A percentile compares a stretch with the other conserved stretches of the same genome.
phyloP scores from a whole-genome alignment of 768 basidiomycete species.

The Boletus pseudo-olivaceus region DNA sequence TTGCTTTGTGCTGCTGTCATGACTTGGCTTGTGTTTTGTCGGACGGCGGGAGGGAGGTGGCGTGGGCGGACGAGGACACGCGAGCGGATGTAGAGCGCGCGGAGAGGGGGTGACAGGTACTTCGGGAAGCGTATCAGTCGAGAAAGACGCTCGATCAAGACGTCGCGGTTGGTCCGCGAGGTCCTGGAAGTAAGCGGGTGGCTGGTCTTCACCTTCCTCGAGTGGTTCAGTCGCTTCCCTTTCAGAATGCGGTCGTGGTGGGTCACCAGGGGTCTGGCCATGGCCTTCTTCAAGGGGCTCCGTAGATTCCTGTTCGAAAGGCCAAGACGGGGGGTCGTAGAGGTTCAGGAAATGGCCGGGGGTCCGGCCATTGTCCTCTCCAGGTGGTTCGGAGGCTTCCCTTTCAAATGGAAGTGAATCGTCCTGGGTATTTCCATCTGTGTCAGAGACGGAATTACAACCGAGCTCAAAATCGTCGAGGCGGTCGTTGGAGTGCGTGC shows the following conservation, averaged over 20 bases:
- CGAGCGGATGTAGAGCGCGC: neutral
- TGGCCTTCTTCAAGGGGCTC: neutral
- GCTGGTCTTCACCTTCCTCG: neutral
- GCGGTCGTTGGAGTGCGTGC: neutral
- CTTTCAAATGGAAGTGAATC: neutral
- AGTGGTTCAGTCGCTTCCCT: neutral
- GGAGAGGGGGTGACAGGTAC: neutral
- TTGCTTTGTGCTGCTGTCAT: neutral
- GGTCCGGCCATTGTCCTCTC: neutral
- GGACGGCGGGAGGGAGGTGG: neutral
- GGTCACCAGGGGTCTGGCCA: neutral
- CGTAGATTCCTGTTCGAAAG: neutral
- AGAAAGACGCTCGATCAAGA: neutral
- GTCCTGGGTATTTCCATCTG: neutral
- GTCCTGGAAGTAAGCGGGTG: neutral
- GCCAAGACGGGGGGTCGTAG: too few relatives aligned
- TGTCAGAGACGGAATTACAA: neutral
- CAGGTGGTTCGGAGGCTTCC: neutral
- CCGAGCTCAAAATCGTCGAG: too few relatives aligned
- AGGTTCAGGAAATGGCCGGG: neutral
- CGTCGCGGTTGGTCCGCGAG: neutral
- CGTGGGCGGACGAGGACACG: conserved; percentile 4
- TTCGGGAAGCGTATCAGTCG: neutral
- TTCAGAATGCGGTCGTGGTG: neutral
- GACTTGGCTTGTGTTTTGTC: neutral